phyloP scores from a whole-genome alignment of 78 protist genomes.

The Kipferlia bialata region DNA sequence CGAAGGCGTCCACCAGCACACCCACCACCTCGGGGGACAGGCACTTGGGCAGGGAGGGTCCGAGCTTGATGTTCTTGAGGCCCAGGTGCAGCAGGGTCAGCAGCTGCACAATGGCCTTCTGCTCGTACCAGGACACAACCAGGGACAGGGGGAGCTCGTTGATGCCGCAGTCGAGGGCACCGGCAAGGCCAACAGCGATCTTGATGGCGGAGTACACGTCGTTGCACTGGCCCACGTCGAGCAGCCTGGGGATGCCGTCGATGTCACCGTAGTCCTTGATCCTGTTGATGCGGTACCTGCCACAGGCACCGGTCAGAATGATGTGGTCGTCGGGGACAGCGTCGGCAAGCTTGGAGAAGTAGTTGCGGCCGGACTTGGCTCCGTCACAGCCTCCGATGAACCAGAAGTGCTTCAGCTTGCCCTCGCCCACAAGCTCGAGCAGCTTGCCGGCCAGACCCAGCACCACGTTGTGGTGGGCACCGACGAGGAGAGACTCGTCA shows the following conservation, averaged over 20 bases:
- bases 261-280: conserved; percentile 13
- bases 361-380: conserved; percentile 39
- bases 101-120: conserved; percentile 65
- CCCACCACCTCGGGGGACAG: conserved; percentile 12
- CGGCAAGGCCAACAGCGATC: conserved; percentile 51
- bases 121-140: conserved; percentile 60
- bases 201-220: conserved; percentile 60
- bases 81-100: conserved; percentile 52
- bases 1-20: conserved; percentile 13
- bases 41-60: conserved; percentile 64
- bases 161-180: conserved; percentile 14
- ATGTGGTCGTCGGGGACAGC: conserved; percentile 26
- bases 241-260: conserved; percentile 59
- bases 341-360: conserved; percentile 50
- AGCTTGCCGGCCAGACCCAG: conserved; percentile 39
- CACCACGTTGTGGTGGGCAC: conserved; percentile 42
- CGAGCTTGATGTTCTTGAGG: conserved; percentile 48
- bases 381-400: conserved; percentile 79
- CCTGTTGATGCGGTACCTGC: conserved; percentile 12
- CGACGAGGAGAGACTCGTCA: conserved; percentile 14
- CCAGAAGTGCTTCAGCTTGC: conserved; percentile 40
- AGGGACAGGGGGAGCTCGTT: conserved; percentile 52
- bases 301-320: conserved; percentile 38
- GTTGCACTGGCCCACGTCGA: conserved; percentile 79
- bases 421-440: conserved; percentile 41